These are phyloP conservation scores for Dunaliella sp. DNA, from an alignment of 139 green algal genomes.

Conservation along the genomic window DNA sequence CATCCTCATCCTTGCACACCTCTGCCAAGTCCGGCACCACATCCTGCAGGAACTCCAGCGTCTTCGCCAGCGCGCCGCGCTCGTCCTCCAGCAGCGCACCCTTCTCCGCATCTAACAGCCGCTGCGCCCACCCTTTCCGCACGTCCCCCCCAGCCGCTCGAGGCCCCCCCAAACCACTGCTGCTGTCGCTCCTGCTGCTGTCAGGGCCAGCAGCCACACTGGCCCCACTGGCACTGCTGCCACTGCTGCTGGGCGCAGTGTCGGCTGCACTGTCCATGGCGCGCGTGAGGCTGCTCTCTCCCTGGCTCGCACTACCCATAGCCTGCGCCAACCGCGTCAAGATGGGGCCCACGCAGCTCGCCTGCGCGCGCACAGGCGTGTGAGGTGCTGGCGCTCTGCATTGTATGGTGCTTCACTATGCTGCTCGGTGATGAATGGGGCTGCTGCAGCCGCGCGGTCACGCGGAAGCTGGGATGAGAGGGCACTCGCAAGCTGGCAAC, in stretches of 20 bases:
- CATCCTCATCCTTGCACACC: background rate
- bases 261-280: background rate
- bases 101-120: slow-evolving; percentile 54
- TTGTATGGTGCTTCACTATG: too few relatives aligned
- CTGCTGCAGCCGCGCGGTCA: too few relatives aligned
- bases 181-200: slow-evolving; percentile 14
- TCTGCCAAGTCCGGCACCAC: slow-evolving; percentile 29
- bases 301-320: too few relatives aligned
- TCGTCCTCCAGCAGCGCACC: slow-evolving; percentile 49
- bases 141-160: background rate
- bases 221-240: background rate
- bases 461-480: too few relatives aligned
- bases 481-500: too few relatives aligned
- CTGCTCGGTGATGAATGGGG: too few relatives aligned
- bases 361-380: too few relatives aligned
- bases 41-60: slow-evolving; percentile 47
- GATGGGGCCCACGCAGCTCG: too few relatives aligned
- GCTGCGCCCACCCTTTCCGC: slow-evolving; percentile 14
- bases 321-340: too few relatives aligned
- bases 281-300: background rate
- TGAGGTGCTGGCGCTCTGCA: too few relatives aligned
- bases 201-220: background rate
- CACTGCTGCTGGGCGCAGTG: background rate
- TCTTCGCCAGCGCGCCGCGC: slow-evolving; percentile 22
- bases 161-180: background rate